Percentiles rank a stretch among this genome's conserved stretches.
Evolutionary conservation across 140 eudicot species (phyloP).

Genomic region (Anethum foeniculum): DNA sequence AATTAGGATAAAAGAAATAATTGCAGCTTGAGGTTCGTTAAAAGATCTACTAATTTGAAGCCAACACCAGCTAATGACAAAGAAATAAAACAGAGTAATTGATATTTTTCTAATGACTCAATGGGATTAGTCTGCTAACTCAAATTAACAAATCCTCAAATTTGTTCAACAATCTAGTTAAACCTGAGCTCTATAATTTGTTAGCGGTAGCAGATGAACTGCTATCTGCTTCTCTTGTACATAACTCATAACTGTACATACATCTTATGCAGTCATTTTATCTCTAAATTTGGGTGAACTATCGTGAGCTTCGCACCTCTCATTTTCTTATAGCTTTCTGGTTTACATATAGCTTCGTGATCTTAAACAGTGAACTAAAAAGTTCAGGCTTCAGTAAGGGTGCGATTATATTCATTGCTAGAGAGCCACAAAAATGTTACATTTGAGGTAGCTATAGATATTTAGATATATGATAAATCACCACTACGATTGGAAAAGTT

Average conservation of each 20-base stretch:
- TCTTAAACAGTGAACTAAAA: neutral
- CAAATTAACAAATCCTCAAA: no score
- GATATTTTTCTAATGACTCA: no score
- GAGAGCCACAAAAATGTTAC: neutral
- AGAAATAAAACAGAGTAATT: no score
- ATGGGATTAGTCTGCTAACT: no score
- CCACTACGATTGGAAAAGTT: neutral
- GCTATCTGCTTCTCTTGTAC: constrained; percentile 23
- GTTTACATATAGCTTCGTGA: neutral
- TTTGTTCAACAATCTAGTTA: constrained; percentile 54
- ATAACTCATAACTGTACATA: constrained; percentile 18
- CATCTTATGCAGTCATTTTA: constrained; percentile 15
- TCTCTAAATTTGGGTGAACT: constrained; percentile 21
- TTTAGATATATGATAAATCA: neutral
- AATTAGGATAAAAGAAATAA: no score
- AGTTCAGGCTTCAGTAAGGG: neutral
- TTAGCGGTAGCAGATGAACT: constrained; percentile 23
- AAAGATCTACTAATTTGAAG: no score
- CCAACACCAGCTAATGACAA: no score
- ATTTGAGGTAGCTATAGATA: neutral
- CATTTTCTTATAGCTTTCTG: neutral
- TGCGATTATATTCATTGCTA: neutral
- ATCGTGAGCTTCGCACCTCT: neutral
- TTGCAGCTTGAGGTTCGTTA: no score
- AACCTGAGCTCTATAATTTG: constrained; percentile 53